These are phyloP conservation scores for Gaeumannomyces sp. DNA, from an alignment of 2,329 filamentous ascomycete species.

Conservation along the genomic window DNA sequence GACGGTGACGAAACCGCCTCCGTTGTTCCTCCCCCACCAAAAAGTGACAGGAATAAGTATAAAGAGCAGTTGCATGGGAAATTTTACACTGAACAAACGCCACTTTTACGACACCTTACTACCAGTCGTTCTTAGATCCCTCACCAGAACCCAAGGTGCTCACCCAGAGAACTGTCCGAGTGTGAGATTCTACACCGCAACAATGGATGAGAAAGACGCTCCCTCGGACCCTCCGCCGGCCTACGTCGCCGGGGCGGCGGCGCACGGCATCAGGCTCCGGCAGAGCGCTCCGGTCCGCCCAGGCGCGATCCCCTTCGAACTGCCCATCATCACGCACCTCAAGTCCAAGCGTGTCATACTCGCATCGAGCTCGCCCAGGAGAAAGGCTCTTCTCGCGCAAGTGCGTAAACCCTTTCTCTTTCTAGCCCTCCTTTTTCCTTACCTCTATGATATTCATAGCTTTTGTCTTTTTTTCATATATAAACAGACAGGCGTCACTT, in stretches of 20 bases:
- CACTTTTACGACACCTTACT: background rate
- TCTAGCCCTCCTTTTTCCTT: too few relatives aligned
- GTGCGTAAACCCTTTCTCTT: constrained; percentile 29
- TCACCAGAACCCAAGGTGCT: background rate
- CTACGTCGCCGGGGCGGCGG: constrained; percentile 33
- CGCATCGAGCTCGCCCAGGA: constrained; percentile 80
- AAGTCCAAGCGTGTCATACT: constrained; percentile 78
- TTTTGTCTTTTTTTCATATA: background rate
- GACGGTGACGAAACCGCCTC: background rate
- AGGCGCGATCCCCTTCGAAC: constrained; percentile 61
- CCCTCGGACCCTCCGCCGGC: constrained; percentile 38
- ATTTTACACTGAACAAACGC: background rate
- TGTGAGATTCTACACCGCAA: background rate
- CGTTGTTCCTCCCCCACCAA: background rate
- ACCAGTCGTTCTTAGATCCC: background rate
- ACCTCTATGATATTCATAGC: background rate
- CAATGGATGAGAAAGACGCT: constrained; percentile 10
- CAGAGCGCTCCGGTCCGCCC: constrained; percentile 36
- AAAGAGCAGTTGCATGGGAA: background rate
- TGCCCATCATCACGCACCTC: constrained; percentile 73
- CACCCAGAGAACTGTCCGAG: background rate
- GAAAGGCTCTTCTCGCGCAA: constrained; percentile 73
- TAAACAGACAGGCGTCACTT: too few relatives aligned
- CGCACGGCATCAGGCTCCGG: constrained; percentile 27
- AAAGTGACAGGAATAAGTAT: background rate